These are phyloP conservation scores for Ophiosphaerella korrae DNA, from an alignment of 2,329 filamentous ascomycete species.

Conservation along the genomic window DNA sequence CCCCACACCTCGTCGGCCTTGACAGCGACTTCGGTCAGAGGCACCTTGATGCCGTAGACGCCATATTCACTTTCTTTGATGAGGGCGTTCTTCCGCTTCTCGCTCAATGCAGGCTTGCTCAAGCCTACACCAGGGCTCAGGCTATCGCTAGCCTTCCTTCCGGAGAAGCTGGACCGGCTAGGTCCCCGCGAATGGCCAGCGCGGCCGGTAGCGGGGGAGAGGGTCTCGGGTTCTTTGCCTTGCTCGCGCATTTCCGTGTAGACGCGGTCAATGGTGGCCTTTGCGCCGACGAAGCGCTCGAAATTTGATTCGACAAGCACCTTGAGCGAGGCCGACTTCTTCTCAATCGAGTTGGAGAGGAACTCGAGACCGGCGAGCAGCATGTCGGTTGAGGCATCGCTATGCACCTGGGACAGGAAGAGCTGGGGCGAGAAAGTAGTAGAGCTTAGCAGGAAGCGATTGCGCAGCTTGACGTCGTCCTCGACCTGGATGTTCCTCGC, in stretches of 20 bases:
- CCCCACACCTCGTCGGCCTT: conserved; percentile 99
- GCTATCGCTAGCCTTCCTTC: conserved; percentile 53
- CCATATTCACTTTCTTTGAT: conserved; percentile 75
- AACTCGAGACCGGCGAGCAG: conserved; percentile 82
- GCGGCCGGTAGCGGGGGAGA: conserved; percentile 19
- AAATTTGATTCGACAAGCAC: conserved; percentile 97
- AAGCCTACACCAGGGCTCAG: conserved; percentile 27
- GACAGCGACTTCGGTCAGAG: conserved; percentile 84
- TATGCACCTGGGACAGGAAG: conserved; percentile 91
- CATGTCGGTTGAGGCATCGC: conserved; percentile 79
- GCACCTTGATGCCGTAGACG: conserved; percentile 71
- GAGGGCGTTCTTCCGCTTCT: conserved; percentile 85
- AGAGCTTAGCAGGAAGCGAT: conserved; percentile 92
- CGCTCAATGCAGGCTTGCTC: conserved; percentile 44
- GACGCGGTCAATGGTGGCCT: conserved; percentile 97
- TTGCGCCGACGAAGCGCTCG: conserved; percentile 95
- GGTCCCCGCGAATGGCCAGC: conserved; percentile 68
- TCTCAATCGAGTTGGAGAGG: conserved; percentile 89
- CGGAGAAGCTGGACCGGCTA: conserved; percentile 64
- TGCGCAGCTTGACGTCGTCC: conserved; percentile 79
- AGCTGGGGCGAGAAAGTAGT: conserved; percentile 92
- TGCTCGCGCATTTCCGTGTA: conserved; percentile 92
- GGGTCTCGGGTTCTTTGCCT: conserved; percentile 57
- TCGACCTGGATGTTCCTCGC: conserved; percentile 79
- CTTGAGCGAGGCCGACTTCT: conserved; percentile 96